Base-by-base conservation (phyloP, 257 asterid genomes). In the Solanum boliviense region DNA sequence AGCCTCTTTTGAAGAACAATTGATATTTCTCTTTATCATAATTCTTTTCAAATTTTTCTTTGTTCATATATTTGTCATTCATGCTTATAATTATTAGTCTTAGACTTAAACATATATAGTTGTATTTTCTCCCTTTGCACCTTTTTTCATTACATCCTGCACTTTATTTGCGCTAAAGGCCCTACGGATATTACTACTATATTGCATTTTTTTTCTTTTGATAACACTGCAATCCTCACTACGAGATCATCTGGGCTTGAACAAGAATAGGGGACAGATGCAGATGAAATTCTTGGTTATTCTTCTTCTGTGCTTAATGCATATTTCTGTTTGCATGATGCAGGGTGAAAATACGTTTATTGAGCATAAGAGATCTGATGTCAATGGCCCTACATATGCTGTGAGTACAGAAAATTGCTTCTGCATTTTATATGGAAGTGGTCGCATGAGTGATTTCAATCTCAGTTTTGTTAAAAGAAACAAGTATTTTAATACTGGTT, bases 321-420 rank as follows among this genome's bases (percentile, higher is more conserved):
- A 15, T 89, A 9, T 52, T 84, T 85, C 76, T 87, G 58, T 86
- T 74, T 52, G 72, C 84, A 78, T 83, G 86, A 67, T 90, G 90
- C 96, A 97, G 98, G 95, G 71, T 86, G 92, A 88, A 52, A 89
- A 48, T 82, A 78, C 90, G 29, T 87, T 90, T 86, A 89, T 76
- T 13, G 90, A 88, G 83, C 73, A 86, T 48, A 92, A 91, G 93
- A 94, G 88, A 85, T 88, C 88, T 86, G 96, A 92, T 88, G 89
- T 87, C 84, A 94, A 92, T 86, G 88, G 91, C 88, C 97, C 96
- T 44, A 94, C 87, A 91, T 97, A 95, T 93, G 99, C 98, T 38
- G 99, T 97, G 91, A 94, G 98, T 93, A 89, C 88, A 86, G 84
- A 68, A 83, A 86, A 6, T 82, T 31, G 21, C 31, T 82, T 15